A percentile compares a stretch with the other conserved stretches of the same genome.
These are phyloP conservation scores for Fragaria nilgerrensis DNA, from an alignment of 306 rosid genomes.

Conservation along the genomic window DNA sequence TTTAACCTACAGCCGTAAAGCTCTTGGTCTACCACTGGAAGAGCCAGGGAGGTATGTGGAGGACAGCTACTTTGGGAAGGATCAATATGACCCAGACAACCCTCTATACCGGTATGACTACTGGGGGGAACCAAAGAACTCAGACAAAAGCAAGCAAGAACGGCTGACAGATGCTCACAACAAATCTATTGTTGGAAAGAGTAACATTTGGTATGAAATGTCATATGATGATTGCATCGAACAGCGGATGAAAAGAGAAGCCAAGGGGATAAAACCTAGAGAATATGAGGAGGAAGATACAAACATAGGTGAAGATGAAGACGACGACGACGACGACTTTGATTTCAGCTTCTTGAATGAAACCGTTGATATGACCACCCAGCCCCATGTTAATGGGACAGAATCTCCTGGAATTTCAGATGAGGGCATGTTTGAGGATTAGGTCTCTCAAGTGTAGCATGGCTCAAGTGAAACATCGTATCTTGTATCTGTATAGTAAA, in stretches of 20 bases:
- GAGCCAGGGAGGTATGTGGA: conserved; percentile 91
- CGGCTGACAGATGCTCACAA: conserved; percentile 72
- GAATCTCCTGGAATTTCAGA: conserved; percentile 65
- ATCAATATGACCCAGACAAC: conserved; percentile 64
- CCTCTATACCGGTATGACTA: conserved; percentile 88
- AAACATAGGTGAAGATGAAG: conserved; percentile 26
- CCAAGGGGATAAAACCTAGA: conserved; percentile 30
- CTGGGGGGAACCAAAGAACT: conserved; percentile 98
- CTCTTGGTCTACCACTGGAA: conserved; percentile 85
- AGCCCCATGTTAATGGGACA: conserved; percentile 87
- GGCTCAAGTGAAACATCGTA: conserved; percentile 9
- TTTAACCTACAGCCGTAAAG: conserved; percentile 57
- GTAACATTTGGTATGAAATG: conserved; percentile 65
- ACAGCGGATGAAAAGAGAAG: conserved; percentile 52
- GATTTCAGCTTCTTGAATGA: conserved; percentile 60
- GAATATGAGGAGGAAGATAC: conserved; percentile 23
- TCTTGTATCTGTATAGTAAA: conserved; percentile 12
- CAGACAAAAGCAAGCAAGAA: conserved; percentile 84
- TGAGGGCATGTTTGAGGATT: conserved; percentile 70
- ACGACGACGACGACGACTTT: conserved; percentile 40
- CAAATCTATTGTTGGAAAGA: conserved; percentile 80
- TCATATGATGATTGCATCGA: conserved; percentile 73
- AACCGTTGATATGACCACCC: conserved; percentile 35
- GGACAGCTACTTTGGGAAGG: conserved; percentile 73
- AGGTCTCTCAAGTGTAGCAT: background rate